Base-by-base conservation (phyloP, 306 rosid genomes). In the Urtica urens region DNA sequence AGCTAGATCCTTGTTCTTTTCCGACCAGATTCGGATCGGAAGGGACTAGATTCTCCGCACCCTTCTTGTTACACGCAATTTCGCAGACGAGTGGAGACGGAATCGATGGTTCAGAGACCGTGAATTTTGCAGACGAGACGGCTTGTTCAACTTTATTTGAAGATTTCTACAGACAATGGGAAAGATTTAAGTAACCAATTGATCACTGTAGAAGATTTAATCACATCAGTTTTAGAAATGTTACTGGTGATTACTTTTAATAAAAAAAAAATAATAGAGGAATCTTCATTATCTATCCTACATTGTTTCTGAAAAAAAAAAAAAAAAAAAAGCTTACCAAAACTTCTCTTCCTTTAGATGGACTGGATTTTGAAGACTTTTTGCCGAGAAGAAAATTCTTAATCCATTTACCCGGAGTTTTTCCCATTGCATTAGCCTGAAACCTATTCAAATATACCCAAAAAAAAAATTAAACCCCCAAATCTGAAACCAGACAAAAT, bases 141-240 rank as follows among this genome's bases (percentile, higher is more conserved):
- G 58, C 2, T 6, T 23, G 50, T 20, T 74, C 80, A 63, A 55
- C 74, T 51, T 74, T 72, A 57, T 49, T 72, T 8, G 65, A 49
- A 39, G 67, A 46, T 55, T 78, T 78, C 82, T 81, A 60, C 28
- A 46, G 39, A 43, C 40, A 50, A 64, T n/a, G n/a, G n/a, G n/a
- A n/a, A n/a, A n/a, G n/a, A n/a, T n/a, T n/a, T n/a, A 15, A 62
- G 59, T 48, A 5, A 15, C 33, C 31, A 37, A 43, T 77, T 52
- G 69, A 35, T 2, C 39, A 35, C 10, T 9, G 14, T 2, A 6
- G 39, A 7, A 7, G 8, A 9, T 2, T 2, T 3, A 35, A 35
- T 10, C 33, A 4, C 33, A 28, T 4, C 33, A 28, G 33, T 28
- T 4, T 28, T 28, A 28, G n/a, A n/a, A n/a, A n/a, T n/a, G n/a